Conservation (phyloP, 208 protist species). For the Wallacemonas sp. region DNA sequence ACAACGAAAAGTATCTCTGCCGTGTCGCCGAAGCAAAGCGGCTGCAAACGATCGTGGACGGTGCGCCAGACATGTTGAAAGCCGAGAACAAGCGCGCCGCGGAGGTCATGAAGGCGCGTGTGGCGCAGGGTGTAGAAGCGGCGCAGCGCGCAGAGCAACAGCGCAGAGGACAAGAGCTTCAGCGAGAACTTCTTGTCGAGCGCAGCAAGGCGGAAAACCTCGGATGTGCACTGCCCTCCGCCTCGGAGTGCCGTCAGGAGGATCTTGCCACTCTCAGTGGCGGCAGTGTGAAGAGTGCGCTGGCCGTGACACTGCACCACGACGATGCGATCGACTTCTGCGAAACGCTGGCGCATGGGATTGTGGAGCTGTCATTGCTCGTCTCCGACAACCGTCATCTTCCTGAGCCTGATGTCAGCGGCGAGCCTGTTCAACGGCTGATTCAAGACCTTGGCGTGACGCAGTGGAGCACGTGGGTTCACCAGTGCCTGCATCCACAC, state of each 20-base stretch:
- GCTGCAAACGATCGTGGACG: constrained; percentile 33
- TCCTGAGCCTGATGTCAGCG: constrained; percentile 23
- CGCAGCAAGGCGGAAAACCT: constrained; percentile 3
- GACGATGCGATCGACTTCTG: constrained; percentile 35
- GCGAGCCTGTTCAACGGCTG: constrained; percentile 46
- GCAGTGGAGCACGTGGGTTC: constrained; percentile 65
- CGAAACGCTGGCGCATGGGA: constrained; percentile 35
- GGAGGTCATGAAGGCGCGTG: constrained; percentile 4
- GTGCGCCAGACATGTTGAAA: constrained; percentile 37
- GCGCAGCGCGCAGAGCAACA: constrained; percentile 19
- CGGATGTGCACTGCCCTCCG: not conserved
- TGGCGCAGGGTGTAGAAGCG: constrained; percentile 2
- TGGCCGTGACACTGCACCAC: constrained; percentile 9
- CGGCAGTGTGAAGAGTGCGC: not conserved
- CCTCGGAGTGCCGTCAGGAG: not conserved
- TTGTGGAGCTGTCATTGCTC: constrained; percentile 61
- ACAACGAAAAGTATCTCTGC: constrained; percentile 31
- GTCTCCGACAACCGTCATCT: constrained; percentile 80
- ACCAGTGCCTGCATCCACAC: constrained; percentile 35
- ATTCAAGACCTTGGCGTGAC: constrained; percentile 67
- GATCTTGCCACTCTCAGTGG: not conserved
- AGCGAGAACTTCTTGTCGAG: constrained; percentile 15
- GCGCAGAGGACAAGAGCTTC: constrained; percentile 7
- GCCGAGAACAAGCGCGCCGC: constrained; percentile 22
- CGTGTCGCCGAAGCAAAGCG: constrained; percentile 23